Base-by-base conservation (phyloP, 1,139 yeast genomes). In the Saccharomyces hybrid region DNA sequence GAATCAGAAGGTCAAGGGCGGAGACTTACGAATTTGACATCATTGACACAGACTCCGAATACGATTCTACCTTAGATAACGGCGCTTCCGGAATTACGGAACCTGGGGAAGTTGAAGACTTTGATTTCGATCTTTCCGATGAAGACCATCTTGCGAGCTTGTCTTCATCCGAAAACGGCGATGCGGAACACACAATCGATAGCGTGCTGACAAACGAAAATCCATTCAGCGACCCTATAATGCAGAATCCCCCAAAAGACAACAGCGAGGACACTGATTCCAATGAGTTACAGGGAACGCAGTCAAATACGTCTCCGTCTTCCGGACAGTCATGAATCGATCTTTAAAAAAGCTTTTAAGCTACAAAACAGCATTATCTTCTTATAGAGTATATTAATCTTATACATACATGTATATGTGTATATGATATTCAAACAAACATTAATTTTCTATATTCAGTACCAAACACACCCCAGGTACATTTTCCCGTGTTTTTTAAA, bases 11-110 rank as follows among this genome's bases (percentile, higher is more conserved):
- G 71, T 62, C 75, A 50, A 79, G 89, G 71, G 80, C 86, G 58
- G 88, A 83, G 55, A 86, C 85, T 58, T 86, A 81, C 65, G 95
- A 86, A 68, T 86, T 86, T 69, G 95, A 86, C 68, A 84, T 86
- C 49, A 86, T 86, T 52, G 91, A 86, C 50, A 77, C 78, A 11
- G 78, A 74, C 48, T 67, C 74, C 3, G 76, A 73, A 25, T 64
- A 67, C 48, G 70, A 68, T 30, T 65, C 69, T 1, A 63, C 68
- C 2, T 50, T 64, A 30, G 68, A 65, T 46, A 59, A 58, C 46
- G 56, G 58, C 13, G 9, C 57, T 4, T 57, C 54, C 25, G 56
- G 60, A 13, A 53, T 54, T 14, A 54, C 55, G 11, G 55, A 50
- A 16, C 31, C 55, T 1, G 47, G 51, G 8, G 64, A 64, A 30